Percentiles rank a stretch among this genome's conserved stretches.
These are phyloP conservation scores for Paraphaeosphaeria sporulosa DNA, from an alignment of 2,329 filamentous ascomycete species.

Conservation along the genomic window DNA sequence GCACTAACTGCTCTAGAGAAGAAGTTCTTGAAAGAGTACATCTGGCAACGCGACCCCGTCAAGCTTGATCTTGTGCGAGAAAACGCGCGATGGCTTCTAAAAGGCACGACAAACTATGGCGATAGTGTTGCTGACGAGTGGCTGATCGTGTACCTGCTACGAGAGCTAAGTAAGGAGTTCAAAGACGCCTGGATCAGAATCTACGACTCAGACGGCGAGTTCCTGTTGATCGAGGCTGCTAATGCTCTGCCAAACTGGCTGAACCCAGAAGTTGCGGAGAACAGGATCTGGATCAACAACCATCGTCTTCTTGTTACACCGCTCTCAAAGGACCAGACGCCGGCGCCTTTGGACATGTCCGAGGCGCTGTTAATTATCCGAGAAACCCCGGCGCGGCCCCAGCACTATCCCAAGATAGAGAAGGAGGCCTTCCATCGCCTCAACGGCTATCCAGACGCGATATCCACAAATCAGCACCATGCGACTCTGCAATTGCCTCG, in stretches of 20 bases:
- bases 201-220: constrained; percentile 91
- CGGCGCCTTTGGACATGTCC: constrained; percentile 62
- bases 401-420: constrained; percentile 79
- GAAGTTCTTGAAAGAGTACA: constrained; percentile 79
- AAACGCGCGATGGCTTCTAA: constrained; percentile 68
- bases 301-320: constrained; percentile 80
- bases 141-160: constrained; percentile 89
- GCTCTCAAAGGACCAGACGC: constrained; percentile 43
- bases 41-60: constrained; percentile 92
- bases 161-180: constrained; percentile 78
- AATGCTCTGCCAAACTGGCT: constrained; percentile 88
- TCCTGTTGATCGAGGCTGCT: constrained; percentile 92
- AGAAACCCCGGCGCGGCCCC: constrained; percentile 63
- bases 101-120: constrained; percentile 83
- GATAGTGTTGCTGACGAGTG: constrained; percentile 98
- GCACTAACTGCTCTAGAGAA: constrained; percentile 70
- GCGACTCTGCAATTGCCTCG: constrained; percentile 78
- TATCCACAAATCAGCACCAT: constrained; percentile 77
- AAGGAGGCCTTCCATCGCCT: constrained; percentile 90
- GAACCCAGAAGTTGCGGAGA: constrained; percentile 85
- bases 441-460: constrained; percentile 80
- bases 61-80: constrained; percentile 68
- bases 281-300: constrained; percentile 87
- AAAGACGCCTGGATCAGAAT: constrained; percentile 81
- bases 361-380: constrained; percentile 71